Evolutionary conservation across 129 eudicot genomes (phyloP).

Genomic region (Flaveria ramosissima): DNA sequence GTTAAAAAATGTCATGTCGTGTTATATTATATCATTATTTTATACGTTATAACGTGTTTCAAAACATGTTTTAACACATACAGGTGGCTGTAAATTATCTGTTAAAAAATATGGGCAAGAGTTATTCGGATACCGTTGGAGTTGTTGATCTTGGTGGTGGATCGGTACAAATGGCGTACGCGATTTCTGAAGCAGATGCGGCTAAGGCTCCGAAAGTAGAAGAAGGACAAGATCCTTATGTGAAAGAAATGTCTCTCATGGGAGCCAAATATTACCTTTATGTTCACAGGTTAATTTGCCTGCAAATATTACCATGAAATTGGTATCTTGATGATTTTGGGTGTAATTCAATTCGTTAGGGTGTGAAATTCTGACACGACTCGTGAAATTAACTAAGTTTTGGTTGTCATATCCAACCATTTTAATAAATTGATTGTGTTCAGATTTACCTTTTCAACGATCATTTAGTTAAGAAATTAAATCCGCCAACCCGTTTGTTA

Average conservation of each 20-base stretch:
- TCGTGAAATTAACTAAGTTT: too few relatives aligned
- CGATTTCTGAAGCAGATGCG: conserved; percentile 89
- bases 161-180: conserved; percentile 99
- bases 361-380: too few relatives aligned
- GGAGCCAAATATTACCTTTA: conserved; percentile 86
- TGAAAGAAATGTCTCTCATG: conserved; percentile 83
- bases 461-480: not conserved
- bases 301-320: not conserved
- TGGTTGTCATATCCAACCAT: too few relatives aligned
- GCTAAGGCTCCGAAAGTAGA: conserved; percentile 74
- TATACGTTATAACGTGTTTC: not conserved
- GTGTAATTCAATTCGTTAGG: too few relatives aligned
- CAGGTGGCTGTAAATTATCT: conserved; percentile 94
- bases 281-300: conserved; percentile 72
- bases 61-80: conserved; percentile 12
- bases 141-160: conserved; percentile 99
- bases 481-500: not conserved
- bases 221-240: conserved; percentile 77
- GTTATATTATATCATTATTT: not conserved
- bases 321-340: too few relatives aligned
- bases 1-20: not conserved
- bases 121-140: conserved; percentile 75
- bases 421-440: too few relatives aligned
- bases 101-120: conserved; percentile 70
- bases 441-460: too few relatives aligned